Base-by-base conservation (phyloP, 768 basidiomycete genomes). In the Ephemerocybe angulata region DNA sequence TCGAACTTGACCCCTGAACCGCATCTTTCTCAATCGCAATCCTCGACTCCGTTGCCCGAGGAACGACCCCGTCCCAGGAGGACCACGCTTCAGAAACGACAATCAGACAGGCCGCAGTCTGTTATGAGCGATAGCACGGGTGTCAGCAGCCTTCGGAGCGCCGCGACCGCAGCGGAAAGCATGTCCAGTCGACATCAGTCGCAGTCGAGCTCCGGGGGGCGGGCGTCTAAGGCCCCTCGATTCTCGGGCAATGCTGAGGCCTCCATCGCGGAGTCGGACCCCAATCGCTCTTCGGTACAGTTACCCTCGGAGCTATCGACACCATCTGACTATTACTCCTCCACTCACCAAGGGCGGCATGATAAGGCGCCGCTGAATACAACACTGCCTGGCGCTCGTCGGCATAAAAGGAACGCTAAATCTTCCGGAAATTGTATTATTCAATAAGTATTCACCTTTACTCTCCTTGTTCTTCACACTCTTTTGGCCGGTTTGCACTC, bases 61-160 rank as follows among this genome's bases (percentile, higher is more conserved):
- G 53, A 72, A 68, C 50, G 67, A 65, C 22, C 58, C 37, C 41
- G 65, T 62, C 41, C 61, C 62, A 59, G 61, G 40, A 56, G 58
- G 29, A 51, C 53, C 19, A 60, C 62, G n/a, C 58, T 62, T 22
- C 60, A 60, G 30, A 65, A 60, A 29, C 60, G 57, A 54, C 58
- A 60, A 46, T 75, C 75, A 22, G 82, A 82, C 41, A 76, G 82
- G 5, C 83, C 84, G 1, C 74, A 68, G 49, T 88, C 88, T 1
- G 68, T 82, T 60, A 77, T 79, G 19, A 88, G 87, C 65, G 76
- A 72, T 56, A 80, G 80, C 63, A 85, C 85, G 1, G 70, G 73
- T 4, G 73, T 77, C 7, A 82, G 81, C 62, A 88, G 87, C 60
- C 57, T 86, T 62, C 75, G 80, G 37, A 85, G 84, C 58, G 78